phyloP scores from a whole-genome alignment of 1,284 basidiomycete species.

The Sporisorium iseilematis-ciliati region DNA sequence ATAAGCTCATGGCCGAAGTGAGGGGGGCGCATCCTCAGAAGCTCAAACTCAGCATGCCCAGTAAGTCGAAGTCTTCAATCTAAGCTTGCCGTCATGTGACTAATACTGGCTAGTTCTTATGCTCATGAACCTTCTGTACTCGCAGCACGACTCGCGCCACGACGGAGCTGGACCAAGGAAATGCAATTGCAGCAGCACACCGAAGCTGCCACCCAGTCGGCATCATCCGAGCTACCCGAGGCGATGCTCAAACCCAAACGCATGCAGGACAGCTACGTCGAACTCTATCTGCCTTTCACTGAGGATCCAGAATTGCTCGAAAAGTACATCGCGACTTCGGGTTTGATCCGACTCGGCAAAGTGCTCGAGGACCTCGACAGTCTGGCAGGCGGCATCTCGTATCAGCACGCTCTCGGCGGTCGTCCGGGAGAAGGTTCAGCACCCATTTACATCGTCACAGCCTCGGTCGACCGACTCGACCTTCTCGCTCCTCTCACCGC shows the following conservation, averaged over 20 bases:
- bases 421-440: slow-evolving; percentile 56
- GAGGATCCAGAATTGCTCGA: slow-evolving; percentile 64
- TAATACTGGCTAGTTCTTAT: not conserved
- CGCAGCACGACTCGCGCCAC: slow-evolving; percentile 44
- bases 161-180: slow-evolving; percentile 51
- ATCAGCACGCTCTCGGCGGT: slow-evolving; percentile 69
- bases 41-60: slow-evolving; percentile 51
- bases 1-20: slow-evolving; percentile 53
- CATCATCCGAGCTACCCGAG: slow-evolving; percentile 29
- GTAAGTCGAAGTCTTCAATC: slow-evolving; percentile 9
- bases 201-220: not conserved
- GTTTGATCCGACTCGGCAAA: slow-evolving; percentile 68
- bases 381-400: slow-evolving; percentile 67
- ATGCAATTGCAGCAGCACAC: slow-evolving; percentile 33
- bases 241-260: slow-evolving; percentile 53
- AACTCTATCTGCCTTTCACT: slow-evolving; percentile 68
- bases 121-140: not conserved
- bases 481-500: slow-evolving; percentile 52
- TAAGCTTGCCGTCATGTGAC: not conserved
- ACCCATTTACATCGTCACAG: slow-evolving; percentile 70
- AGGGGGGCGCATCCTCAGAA: slow-evolving; percentile 41
- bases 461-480: slow-evolving; percentile 70
- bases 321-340: slow-evolving; percentile 68
- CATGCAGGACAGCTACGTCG: slow-evolving; percentile 68
- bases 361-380: slow-evolving; percentile 71